A percentile compares a stretch with the other conserved stretches of the same genome.
Evolutionary conservation across 768 basidiomycete genomes (phyloP).

Genomic region (Leucocoprinus leucothites): DNA sequence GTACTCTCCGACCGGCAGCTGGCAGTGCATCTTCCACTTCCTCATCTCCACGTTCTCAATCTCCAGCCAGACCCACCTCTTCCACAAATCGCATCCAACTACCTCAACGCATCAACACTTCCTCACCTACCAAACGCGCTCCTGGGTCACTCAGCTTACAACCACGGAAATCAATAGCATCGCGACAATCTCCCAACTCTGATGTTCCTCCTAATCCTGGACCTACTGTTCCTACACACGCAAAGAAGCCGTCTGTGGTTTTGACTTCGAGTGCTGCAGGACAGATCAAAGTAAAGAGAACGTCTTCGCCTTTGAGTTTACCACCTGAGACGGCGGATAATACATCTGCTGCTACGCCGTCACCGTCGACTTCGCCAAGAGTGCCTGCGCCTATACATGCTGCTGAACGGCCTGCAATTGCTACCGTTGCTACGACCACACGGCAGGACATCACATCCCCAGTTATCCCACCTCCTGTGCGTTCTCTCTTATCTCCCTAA

Average conservation of each 20-base stretch:
- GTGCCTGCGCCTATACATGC: constrained; percentile 17
- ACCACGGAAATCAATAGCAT: constrained; percentile 45
- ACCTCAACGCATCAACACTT: constrained; percentile 16
- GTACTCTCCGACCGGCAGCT: constrained; percentile 28
- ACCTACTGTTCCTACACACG: constrained; percentile 24
- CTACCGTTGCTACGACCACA: constrained; percentile 13
- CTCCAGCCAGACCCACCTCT: constrained; percentile 47
- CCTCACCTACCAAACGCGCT: constrained; percentile 60
- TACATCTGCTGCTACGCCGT: constrained; percentile 21
- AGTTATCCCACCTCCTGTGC: constrained; percentile 27
- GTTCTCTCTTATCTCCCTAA: constrained; percentile 13
- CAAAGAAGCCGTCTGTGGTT: too few relatives aligned
- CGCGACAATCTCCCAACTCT: constrained; percentile 37
- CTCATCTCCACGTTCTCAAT: constrained; percentile 64
- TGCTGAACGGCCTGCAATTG: too few relatives aligned
- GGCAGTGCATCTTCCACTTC: constrained; percentile 34
- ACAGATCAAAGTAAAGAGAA: neutral
- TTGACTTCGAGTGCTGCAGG: too few relatives aligned
- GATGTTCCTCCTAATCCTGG: constrained; percentile 28
- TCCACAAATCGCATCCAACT: constrained; percentile 23
- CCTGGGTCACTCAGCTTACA: constrained; percentile 40
- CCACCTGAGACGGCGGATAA: constrained; percentile 9
- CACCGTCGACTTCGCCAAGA: constrained; percentile 18
- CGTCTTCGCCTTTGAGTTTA: neutral
- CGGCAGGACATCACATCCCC: constrained; percentile 22